Percentiles rank a stretch among this genome's conserved stretches.
Evolutionary conservation across 495 filamentous ascomycete species (phyloP).

Genomic region (Aspergillus panamensis): DNA sequence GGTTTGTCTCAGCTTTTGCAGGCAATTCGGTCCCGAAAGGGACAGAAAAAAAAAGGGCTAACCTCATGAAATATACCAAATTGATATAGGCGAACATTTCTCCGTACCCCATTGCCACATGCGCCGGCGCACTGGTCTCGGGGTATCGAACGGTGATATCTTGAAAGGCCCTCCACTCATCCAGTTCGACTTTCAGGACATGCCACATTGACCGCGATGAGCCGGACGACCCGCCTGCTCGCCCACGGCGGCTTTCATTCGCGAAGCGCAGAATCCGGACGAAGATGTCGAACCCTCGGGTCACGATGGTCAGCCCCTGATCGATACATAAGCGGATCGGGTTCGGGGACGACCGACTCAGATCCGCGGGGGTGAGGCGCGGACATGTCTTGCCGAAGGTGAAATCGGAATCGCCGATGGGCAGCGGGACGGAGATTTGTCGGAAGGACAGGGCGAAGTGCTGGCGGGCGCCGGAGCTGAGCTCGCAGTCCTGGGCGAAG

Average conservation of each 20-base stretch:
- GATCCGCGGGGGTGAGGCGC: slow-evolving; percentile 38
- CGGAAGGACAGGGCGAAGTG: slow-evolving; percentile 45
- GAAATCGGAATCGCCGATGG: slow-evolving; percentile 42
- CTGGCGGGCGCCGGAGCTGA: slow-evolving; percentile 43
- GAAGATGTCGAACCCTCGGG: slow-evolving; percentile 44
- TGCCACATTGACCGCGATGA: slow-evolving; percentile 30
- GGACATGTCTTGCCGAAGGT: slow-evolving; percentile 31
- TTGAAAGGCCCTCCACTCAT: slow-evolving; percentile 43
- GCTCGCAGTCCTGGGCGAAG: slow-evolving; percentile 45
- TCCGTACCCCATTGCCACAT: slow-evolving; percentile 42
- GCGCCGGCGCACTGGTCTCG: slow-evolving; percentile 37
- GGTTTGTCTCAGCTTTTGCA: not conserved
- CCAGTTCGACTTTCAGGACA: slow-evolving; percentile 35
- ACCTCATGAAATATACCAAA: slow-evolving; percentile 46
- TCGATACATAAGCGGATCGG: slow-evolving; percentile 34
- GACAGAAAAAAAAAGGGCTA: not conserved
- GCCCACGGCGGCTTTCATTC: slow-evolving; percentile 39
- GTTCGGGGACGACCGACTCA: slow-evolving; percentile 26
- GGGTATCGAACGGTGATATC: slow-evolving; percentile 40
- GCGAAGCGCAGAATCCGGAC: slow-evolving; percentile 44
- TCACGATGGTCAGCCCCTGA: slow-evolving; percentile 39
- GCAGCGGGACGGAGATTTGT: slow-evolving; percentile 42
- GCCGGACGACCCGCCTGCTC: slow-evolving; percentile 21
- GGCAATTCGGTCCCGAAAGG: not conserved
- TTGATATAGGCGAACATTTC: slow-evolving; percentile 47